Base-by-base conservation (phyloP, 2,329 filamentous ascomycete genomes). In the Fusarium pseudocircinatum region DNA sequence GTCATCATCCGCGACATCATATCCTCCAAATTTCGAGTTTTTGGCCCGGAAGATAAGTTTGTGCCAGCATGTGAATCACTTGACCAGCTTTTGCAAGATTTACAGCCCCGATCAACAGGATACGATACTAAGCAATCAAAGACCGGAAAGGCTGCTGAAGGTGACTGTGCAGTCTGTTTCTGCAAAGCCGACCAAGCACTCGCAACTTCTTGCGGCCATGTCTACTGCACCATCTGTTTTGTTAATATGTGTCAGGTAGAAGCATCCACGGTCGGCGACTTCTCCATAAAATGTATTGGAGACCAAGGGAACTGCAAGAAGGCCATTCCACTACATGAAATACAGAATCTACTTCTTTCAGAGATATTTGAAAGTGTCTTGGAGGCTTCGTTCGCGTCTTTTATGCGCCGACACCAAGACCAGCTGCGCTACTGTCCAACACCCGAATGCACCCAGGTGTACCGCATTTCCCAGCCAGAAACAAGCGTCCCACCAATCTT, bases 181-280 rank as follows among this genome's bases (percentile, higher is more conserved):
- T 79, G 70, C 18, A 78, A 80, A 32, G 80, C 80, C 2, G 81
- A 84, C n/a, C 76, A 83, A 9, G 72, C 81, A 1, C 62, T 85
- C 18, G 72, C 46, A 15, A 83, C 79, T 10, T 46, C 57, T 4
- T 86, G 85, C 69, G 75, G 70, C 3, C 85, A 87, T 65, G 43
- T 78, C 16, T 87, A 86, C 68, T 87, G 85, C 71, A 66, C 72
- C 0, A 77, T 79, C 26, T 87, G 85, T 69, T 85, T 87, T 53
- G 74, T 67, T 3, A 56, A 57, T 9, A 63, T 71, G 79, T 52
- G 74, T 75, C 44, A 40, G 18, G 58, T 54, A 28, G 66, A 37
- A 37, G 30, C 42, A 10, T 59, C 44, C 15, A 58, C 4, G 7
- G 6, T 28, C 2, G 32, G 26, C 1, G 49, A 56, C 8, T 50